These are phyloP conservation scores for Fonsecaea pugnacius DNA, from an alignment of 2,329 filamentous ascomycete species.

Conservation along the genomic window DNA sequence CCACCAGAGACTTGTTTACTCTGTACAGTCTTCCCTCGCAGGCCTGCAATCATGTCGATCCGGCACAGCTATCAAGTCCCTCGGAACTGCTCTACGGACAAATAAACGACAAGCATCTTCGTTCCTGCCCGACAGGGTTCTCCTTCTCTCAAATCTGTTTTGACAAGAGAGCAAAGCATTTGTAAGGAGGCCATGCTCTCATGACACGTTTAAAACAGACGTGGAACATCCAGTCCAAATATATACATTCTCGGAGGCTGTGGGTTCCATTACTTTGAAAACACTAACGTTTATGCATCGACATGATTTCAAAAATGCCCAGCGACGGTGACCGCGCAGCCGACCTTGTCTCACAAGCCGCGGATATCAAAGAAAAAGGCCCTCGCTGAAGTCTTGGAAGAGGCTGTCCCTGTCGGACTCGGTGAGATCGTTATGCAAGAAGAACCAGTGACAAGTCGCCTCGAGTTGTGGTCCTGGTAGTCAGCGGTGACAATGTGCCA, in stretches of 20 bases:
- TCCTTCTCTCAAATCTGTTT: neutral
- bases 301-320: neutral
- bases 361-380: neutral
- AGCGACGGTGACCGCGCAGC: neutral
- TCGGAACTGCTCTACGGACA: neutral
- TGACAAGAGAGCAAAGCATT: neutral
- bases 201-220: neutral
- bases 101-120: neutral
- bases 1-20: neutral
- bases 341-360: neutral
- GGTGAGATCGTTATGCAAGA: neutral
- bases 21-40: neutral
- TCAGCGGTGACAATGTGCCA: too few relatives aligned
- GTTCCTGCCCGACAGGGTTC: neutral
- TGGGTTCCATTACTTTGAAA: neutral
- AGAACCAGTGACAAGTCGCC: neutral
- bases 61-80: neutral
- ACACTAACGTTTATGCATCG: neutral
- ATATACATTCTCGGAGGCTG: neutral
- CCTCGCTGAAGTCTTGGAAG: neutral
- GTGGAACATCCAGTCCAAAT: neutral
- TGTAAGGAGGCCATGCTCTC: neutral
- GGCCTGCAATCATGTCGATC: neutral
- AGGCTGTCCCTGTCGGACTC: neutral
- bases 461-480: constrained; percentile 1